phyloP scores from a whole-genome alignment of 352 stramenopile genomes.

The Blastocystis sp. region DNA sequence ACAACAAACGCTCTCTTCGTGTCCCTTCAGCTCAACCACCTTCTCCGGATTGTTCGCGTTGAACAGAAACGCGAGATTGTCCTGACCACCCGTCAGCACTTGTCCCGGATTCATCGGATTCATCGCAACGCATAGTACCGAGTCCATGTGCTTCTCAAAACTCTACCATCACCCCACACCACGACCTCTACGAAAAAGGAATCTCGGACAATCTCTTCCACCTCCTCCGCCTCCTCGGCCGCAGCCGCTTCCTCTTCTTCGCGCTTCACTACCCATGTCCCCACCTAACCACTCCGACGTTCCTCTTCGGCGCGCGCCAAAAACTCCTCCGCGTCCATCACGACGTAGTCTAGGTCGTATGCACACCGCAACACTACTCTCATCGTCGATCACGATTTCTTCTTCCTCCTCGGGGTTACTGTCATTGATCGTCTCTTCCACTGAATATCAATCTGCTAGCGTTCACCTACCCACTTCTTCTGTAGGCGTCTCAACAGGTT shows the following conservation, averaged over 20 bases:
- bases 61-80: slow-evolving; percentile 47
- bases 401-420: not conserved
- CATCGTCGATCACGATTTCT: slow-evolving; percentile 8
- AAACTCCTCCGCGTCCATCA: slow-evolving; percentile 52
- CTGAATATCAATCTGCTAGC: not conserved
- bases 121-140: slow-evolving; percentile 14
- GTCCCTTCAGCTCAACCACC: not conserved
- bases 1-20: slow-evolving; percentile 27
- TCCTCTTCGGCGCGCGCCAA: slow-evolving; percentile 8
- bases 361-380: not conserved
- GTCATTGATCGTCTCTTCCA: not conserved
- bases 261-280: not conserved
- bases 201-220: slow-evolving; percentile 3
- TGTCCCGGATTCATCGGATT: not conserved
- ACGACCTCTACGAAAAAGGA: slow-evolving; percentile 17
- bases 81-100: slow-evolving; percentile 28
- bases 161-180: not conserved
- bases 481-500: not conserved
- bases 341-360: slow-evolving; percentile 1
- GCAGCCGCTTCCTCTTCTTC: not conserved
- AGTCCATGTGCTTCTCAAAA: slow-evolving; percentile 48
- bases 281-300: not conserved
- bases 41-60: slow-evolving; percentile 10
- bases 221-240: not conserved
- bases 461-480: not conserved